Evolutionary conservation across 805 yeast species (phyloP), one percentile per base, ranked within the genome.

Genomic region (Yarrowia deformans): DNA sequence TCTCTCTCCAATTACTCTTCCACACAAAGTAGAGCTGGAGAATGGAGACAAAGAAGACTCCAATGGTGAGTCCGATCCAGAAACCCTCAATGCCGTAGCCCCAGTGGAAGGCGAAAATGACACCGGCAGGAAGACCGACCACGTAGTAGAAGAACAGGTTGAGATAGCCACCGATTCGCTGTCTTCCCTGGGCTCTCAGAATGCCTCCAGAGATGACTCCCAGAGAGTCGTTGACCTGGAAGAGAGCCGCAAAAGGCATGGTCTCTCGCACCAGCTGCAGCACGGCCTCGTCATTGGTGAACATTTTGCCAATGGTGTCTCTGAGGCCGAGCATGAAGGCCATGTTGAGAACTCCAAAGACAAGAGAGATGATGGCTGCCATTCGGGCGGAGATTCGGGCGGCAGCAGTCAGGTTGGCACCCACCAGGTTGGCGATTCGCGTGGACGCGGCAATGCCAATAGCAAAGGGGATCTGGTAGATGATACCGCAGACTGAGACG

Each of bases 141-240:
- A 84, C 82, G 76, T 91, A 91, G 78, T 91, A 91, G 0, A 88
- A 84, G n/a, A 89, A 75, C 56, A 91, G 80, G 73, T 90, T 91
- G 64, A 90, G 80, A 13, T 84, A 72, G 0, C 94, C 91, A 2
- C 96, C 96, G 56, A 89, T 82, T 61, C 83, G 84, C 76, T 91
- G 97, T 56, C 87, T 79, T 0, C 94, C 97, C 76, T 89, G 88
- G 1, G 93, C 93, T 70, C 97, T 80, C 70, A 91, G 79, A 43
- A 89, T 83, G 0, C 93, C 95, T 50, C 89, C 87, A 2, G 91
- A 87, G 18, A 90, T 87, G 54, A 89, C 85, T 16, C 90, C 89
- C 18, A 89, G 75, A 3, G 91, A 88, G 76, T 91, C 97, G 69
- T 85, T 84, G 1, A 90, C 77, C 72, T 89, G 92, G 72, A 88